Evolutionary conservation across 805 yeast genomes (phyloP), one percentile per base, ranked within the genome.

Genomic region (Lachancea nothofagi): DNA sequence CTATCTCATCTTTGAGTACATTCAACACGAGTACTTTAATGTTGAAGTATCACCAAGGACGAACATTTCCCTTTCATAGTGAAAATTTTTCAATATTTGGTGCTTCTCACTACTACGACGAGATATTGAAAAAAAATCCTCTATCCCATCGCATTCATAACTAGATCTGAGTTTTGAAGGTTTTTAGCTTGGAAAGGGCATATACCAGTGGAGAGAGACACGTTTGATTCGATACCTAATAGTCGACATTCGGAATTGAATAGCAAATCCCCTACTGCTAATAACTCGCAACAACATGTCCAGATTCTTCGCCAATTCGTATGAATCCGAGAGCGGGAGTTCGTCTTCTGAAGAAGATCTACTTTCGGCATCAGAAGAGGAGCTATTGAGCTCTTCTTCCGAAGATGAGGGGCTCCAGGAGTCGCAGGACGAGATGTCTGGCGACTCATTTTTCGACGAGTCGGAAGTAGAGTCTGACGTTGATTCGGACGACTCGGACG

Each of bases 241-340:
- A n/a, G n/a, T n/a, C n/a, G n/a, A n/a, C n/a, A n/a, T n/a, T n/a
- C n/a, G n/a, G n/a, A n/a, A 20, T 31, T 21, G 24, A 7, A 21
- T 19, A 31, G 15, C 13, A 18, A 31, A 22, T 17, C 24, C 24
- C n/a, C n/a, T n/a, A n/a, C n/a, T n/a, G n/a, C n/a, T 10, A 31
- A 31, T 19, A 21, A 19, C 34, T 31, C 34, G 37, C 30, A 12
- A 7, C n/a, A 62, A 40, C 46, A 88, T 88, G 95, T 87, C 97
- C 54, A 84, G 95, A 69, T 90, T 93, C 76, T 93, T 93, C 71
- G 78, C 79, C 40, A 66, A 78, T 34, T 64, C 67, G 43, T 66
- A 69, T 43, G 66, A 60, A 25, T 66, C 69, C 36, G 72, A 68
- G 49, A 64, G 69, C 40, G 71, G 65, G 38, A 61, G 65, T 41